Evolutionary conservation across 306 rosid species (phyloP), one percentile per base, ranked within the genome.

Genomic region (Gillenia trifoliata): DNA sequence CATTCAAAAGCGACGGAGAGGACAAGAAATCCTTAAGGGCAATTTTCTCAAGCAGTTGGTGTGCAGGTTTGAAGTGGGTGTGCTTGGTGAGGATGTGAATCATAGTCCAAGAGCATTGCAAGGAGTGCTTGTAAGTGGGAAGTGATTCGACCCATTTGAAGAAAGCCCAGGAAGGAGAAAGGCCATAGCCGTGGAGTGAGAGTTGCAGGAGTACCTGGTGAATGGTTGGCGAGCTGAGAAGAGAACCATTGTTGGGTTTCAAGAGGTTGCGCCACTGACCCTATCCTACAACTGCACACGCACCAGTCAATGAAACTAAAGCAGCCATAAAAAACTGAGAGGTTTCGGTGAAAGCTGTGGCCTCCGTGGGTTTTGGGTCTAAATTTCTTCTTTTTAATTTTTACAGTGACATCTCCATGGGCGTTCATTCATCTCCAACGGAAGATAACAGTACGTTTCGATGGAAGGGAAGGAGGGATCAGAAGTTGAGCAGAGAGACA

Each of bases 101-200:
- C 97, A 91, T 89, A 74, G 85, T 74, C 94, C 97, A 93, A 23
- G 91, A 84, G 71, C 90, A 87, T 43, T 88, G 90, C 82, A 93
- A 80, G 75, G 96, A 84, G 78, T 89, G 96, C 63, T 65, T 89
- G 71, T 81, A 89, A 64, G 87, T 72, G 56, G 93, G 88, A 43
- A 72, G 62, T 6, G 86, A 85, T 33, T 85, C 84, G n/a, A 77
- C 79, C 97, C 97, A 93, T 66, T 86, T 89, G 96, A 86, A 93
- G 83, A 93, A 91, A 47, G 79, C 69, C 76, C 87, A 84, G 60
- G 88, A 74, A 70, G 71, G 77, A 12, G 86, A 81, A 43, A 86
- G 90, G 6, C 83, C 83, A 56, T 64, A 77, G 79, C 78, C 81
- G 76, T 83, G 50, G 72, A 77, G 69, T 25, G 91, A 81, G 76